These are phyloP conservation scores for Fennellomyces sp. DNA, from an alignment of 371 early-diverging fungal species.

Conservation along the genomic window DNA sequence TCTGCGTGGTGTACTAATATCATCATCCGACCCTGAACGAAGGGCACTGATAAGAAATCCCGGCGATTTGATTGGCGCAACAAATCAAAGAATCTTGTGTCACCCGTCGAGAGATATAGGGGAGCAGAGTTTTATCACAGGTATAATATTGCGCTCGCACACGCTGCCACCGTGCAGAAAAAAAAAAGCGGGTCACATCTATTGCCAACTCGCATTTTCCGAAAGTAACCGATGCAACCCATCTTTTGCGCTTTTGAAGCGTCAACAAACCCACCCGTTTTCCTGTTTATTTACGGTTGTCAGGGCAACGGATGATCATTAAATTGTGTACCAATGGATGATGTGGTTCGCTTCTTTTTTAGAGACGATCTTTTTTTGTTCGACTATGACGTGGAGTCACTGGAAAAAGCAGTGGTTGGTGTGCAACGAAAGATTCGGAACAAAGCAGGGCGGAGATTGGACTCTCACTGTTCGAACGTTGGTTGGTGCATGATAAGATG, in stretches of 20 bases:
- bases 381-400: neutral
- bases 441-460: neutral
- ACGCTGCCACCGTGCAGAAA: neutral
- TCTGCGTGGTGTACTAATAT: neutral
- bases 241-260: no score
- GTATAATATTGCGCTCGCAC: neutral
- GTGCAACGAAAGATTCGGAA: neutral
- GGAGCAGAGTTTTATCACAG: neutral
- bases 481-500: constrained; percentile 10
- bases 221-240: constrained; percentile 3
- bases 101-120: neutral
- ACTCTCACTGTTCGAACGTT: neutral
- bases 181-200: neutral
- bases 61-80: neutral
- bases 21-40: constrained; percentile 4
- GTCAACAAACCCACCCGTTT: no score
- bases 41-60: constrained; percentile 2
- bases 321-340: no score
- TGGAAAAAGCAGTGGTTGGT: constrained; percentile 1
- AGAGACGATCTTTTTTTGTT: neutral
- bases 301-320: no score
- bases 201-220: neutral
- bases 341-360: no score
- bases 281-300: no score
- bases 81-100: neutral